phyloP scores from a whole-genome alignment of 139 green algal genomes.

The Chlorella vulgaris region DNA sequence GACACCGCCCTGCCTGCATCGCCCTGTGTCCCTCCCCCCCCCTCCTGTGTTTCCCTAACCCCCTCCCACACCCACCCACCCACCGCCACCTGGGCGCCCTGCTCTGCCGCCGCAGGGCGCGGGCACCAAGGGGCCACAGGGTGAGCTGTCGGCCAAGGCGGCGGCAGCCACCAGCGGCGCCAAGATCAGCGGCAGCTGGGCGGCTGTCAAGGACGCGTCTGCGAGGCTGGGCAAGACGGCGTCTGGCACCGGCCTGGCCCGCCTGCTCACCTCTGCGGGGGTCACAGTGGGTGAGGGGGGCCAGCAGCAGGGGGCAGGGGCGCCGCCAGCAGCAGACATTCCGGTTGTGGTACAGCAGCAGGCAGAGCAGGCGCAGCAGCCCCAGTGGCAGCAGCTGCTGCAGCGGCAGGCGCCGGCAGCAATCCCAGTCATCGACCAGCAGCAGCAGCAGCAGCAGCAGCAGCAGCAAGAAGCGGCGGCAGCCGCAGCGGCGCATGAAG shows the following conservation, averaged over 20 bases:
- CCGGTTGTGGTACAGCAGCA: constrained; percentile 12
- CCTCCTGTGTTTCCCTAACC: no score
- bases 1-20: no score
- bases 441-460: not conserved
- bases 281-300: not conserved
- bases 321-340: not conserved
- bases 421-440: constrained; percentile 21
- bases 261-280: not conserved
- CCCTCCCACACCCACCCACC: no score
- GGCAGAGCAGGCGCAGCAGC: not conserved
- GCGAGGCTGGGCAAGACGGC: not conserved
- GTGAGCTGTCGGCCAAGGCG: not conserved
- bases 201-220: not conserved
- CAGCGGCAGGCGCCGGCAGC: not conserved
- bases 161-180: not conserved
- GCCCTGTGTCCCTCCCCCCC: no score
- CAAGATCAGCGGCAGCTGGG: constrained; percentile 3
- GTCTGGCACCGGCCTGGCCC: not conserved
- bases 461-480: not conserved
- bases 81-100: not conserved
- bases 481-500: not conserved
- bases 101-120: not conserved
- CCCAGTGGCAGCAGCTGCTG: not conserved
- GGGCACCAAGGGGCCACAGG: no score
- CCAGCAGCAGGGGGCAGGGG: not conserved